Conservation (phyloP, 805 yeast species). For the Tetrapisispora nanseiensis region DNA sequence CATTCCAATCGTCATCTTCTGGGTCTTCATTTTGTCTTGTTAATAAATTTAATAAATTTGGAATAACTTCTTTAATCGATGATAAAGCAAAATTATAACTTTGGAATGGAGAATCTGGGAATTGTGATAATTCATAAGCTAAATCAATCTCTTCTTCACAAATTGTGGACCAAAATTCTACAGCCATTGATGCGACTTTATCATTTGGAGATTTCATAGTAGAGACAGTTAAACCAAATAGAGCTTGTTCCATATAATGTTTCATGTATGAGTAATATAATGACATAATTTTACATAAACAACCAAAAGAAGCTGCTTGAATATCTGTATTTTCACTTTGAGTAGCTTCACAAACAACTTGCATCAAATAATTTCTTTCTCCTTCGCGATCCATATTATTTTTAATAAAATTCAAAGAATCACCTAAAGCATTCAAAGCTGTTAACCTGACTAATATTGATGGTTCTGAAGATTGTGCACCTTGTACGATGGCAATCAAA, state of each 20-base stretch:
- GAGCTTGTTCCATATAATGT: constrained; percentile 93
- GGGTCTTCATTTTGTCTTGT: constrained; percentile 88
- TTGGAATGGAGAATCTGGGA: constrained; percentile 40
- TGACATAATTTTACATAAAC: constrained; percentile 84
- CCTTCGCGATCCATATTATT: constrained; percentile 85
- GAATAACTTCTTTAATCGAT: constrained; percentile 78
- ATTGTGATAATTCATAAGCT: constrained; percentile 55
- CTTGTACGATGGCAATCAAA: constrained; percentile 91
- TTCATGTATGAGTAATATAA: constrained; percentile 84
- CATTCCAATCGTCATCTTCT: constrained; percentile 95
- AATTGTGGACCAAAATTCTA: constrained; percentile 99
- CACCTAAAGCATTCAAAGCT: constrained; percentile 84
- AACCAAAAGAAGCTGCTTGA: constrained; percentile 93
- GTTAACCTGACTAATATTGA: constrained; percentile 69
- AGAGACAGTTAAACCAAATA: constrained; percentile 76
- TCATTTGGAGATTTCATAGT: constrained; percentile 76
- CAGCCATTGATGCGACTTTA: constrained; percentile 94
- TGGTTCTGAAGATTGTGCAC: constrained; percentile 79
- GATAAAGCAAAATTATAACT: constrained; percentile 75
- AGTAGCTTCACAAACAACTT: constrained; percentile 98
- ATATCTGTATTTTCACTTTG: constrained; percentile 73
- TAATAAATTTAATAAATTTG: constrained; percentile 69
- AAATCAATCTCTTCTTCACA: constrained; percentile 93
- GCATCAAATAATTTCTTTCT: constrained; percentile 95
- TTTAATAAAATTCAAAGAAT: constrained; percentile 82